These are phyloP conservation scores for Penicillium sp. DNA, from an alignment of 2,329 filamentous ascomycete species.

Conservation along the genomic window DNA sequence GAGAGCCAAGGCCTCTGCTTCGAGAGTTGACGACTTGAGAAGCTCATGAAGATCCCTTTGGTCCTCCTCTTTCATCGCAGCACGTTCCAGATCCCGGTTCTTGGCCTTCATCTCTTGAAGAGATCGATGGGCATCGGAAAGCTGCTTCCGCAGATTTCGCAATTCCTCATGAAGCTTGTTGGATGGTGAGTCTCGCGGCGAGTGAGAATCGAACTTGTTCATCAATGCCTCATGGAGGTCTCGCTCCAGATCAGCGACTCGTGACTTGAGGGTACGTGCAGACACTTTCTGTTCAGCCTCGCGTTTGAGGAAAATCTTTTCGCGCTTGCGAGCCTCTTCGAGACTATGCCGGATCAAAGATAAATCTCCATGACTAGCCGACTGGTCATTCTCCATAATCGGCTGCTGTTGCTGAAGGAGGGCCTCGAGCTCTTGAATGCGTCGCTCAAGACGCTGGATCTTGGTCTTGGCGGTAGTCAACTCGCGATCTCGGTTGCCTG, in stretches of 20 bases:
- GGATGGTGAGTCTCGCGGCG: slow-evolving; percentile 55
- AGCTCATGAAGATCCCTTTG: slow-evolving; percentile 49
- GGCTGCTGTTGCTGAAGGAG: slow-evolving; percentile 60
- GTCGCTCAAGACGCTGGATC: slow-evolving; percentile 65
- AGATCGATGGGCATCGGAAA: slow-evolving; percentile 61
- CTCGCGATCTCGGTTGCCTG: slow-evolving; percentile 51
- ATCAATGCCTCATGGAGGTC: slow-evolving; percentile 64
- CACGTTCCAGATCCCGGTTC: slow-evolving; percentile 53
- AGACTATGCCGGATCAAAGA: slow-evolving; percentile 65
- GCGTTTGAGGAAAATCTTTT: slow-evolving; percentile 65
- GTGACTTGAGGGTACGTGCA: slow-evolving; percentile 64
- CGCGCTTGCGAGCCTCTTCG: slow-evolving; percentile 64
- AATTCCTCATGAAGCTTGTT: slow-evolving; percentile 54
- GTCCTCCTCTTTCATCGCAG: slow-evolving; percentile 49
- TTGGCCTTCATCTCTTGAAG: slow-evolving; percentile 58
- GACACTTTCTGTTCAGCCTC: slow-evolving; percentile 64
- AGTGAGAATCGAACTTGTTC: slow-evolving; percentile 54
- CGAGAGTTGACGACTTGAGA: slow-evolving; percentile 49
- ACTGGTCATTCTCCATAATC: slow-evolving; percentile 34
- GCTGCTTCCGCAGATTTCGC: slow-evolving; percentile 60
- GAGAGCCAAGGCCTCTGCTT: slow-evolving; percentile 68
- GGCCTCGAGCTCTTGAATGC: slow-evolving; percentile 51
- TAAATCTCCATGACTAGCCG: slow-evolving; percentile 50
- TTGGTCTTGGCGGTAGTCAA: slow-evolving; percentile 58
- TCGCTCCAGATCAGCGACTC: slow-evolving; percentile 67